These are phyloP conservation scores for Trichoderma gracile DNA, from an alignment of 2,329 filamentous ascomycete genomes.

Conservation along the genomic window DNA sequence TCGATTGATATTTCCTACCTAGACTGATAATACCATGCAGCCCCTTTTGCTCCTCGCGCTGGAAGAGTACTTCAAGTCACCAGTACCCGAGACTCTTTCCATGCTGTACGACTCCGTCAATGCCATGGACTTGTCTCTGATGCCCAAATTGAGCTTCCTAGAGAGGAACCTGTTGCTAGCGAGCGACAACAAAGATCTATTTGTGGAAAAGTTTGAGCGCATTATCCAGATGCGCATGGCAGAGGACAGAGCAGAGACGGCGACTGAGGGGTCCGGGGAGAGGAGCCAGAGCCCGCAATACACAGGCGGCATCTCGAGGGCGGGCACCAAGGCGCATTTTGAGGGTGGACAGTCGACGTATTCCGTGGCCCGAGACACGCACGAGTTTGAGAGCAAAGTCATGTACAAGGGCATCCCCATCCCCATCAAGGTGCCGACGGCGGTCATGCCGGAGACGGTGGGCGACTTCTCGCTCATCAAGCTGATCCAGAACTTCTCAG, in stretches of 20 bases:
- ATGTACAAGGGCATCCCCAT: conserved; percentile 96
- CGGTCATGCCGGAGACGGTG: conserved; percentile 90
- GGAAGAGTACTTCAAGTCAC: conserved; percentile 95
- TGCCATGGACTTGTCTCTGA: conserved; percentile 90
- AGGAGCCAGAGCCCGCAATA: conserved; percentile 49
- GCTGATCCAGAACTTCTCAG: conserved; percentile 90
- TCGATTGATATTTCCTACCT: not conserved
- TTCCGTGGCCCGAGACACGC: conserved; percentile 84
- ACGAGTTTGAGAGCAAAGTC: conserved; percentile 95
- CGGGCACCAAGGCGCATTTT: conserved; percentile 63
- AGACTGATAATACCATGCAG: conserved; percentile 45
- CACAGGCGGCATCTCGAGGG: conserved; percentile 54
- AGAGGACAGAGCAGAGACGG: conserved; percentile 56
- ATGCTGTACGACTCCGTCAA: conserved; percentile 92
- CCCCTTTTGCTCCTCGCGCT: conserved; percentile 86
- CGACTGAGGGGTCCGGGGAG: conserved; percentile 43
- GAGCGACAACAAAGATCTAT: conserved; percentile 92
- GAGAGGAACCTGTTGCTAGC: conserved; percentile 85
- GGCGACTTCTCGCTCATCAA: conserved; percentile 98
- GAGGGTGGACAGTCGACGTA: conserved; percentile 64
- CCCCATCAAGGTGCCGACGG: conserved; percentile 92
- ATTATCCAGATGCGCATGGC: conserved; percentile 83
- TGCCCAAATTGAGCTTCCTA: conserved; percentile 80
- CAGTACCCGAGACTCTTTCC: conserved; percentile 82
- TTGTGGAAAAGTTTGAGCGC: conserved; percentile 94